Conservation (phyloP, 2,329 filamentous ascomycete genomes). For the Septoria petroselini region DNA sequence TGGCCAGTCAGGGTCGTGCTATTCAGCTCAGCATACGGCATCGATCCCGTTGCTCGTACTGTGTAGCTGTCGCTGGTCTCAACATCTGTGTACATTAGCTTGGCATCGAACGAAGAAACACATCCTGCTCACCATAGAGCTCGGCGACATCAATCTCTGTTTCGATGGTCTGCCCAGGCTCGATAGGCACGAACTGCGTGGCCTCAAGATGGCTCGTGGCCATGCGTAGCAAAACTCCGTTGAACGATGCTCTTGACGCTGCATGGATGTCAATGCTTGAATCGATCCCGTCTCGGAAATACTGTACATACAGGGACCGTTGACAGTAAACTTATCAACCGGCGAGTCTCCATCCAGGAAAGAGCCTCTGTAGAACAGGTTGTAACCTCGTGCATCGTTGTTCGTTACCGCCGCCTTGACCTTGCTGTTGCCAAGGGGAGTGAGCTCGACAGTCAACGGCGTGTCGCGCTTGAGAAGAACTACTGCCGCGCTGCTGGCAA, state of each 20-base stretch:
- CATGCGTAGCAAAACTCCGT: slow-evolving; percentile 54
- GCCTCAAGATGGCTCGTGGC: slow-evolving; percentile 46
- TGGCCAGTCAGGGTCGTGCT: slow-evolving; percentile 53
- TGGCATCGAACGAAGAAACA: neutral
- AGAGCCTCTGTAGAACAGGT: slow-evolving; percentile 30
- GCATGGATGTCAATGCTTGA: neutral
- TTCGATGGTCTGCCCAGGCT: slow-evolving; percentile 49
- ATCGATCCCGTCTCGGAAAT: neutral
- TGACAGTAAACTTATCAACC: slow-evolving; percentile 29
- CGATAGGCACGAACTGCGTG: slow-evolving; percentile 52
- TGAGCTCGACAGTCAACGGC: slow-evolving; percentile 26
- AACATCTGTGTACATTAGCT: slow-evolving; percentile 40
- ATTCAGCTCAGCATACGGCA: slow-evolving; percentile 55
- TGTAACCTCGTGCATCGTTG: slow-evolving; percentile 27
- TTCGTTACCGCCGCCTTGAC: slow-evolving; percentile 31
- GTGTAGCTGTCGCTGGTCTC: slow-evolving; percentile 53
- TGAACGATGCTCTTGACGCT: slow-evolving; percentile 40
- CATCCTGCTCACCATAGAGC: slow-evolving; percentile 41
- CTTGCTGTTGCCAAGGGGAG: slow-evolving; percentile 26
- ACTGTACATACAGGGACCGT: slow-evolving; percentile 22
- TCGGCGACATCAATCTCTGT: slow-evolving; percentile 56
- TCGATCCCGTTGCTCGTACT: slow-evolving; percentile 54
- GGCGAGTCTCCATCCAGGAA: slow-evolving; percentile 30
- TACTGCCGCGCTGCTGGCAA: slow-evolving; percentile 14
- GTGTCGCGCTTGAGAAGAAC: slow-evolving; percentile 25